phyloP scores from a whole-genome alignment of 345 rosid species.

The Corchorus capsularis region DNA sequence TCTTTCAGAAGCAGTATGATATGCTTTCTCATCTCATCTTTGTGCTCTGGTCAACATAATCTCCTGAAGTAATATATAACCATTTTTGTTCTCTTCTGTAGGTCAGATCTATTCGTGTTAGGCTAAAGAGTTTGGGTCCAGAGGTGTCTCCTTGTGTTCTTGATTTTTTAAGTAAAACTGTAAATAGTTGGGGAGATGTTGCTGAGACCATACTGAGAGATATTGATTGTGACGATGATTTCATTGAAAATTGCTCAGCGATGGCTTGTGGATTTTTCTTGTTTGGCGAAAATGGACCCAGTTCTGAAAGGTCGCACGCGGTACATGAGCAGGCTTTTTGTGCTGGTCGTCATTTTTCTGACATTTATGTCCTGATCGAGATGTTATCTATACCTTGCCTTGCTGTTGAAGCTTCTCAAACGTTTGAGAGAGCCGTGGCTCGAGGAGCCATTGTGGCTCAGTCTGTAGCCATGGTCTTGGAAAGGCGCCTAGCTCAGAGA shows the following conservation, averaged over 20 bases:
- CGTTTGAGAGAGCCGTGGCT: slow-evolving; percentile 89
- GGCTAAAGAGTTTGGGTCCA: slow-evolving; percentile 77
- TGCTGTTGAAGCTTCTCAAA: slow-evolving; percentile 87
- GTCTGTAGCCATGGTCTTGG: slow-evolving; percentile 81
- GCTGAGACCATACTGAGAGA: slow-evolving; percentile 83
- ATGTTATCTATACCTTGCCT: slow-evolving; percentile 91
- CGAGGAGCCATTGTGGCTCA: slow-evolving; percentile 81
- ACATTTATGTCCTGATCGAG: slow-evolving; percentile 83
- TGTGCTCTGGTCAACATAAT: slow-evolving; percentile 6
- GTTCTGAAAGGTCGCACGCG: slow-evolving; percentile 51
- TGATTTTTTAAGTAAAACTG: slow-evolving; percentile 78
- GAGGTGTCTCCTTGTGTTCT: slow-evolving; percentile 85
- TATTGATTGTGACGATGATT: slow-evolving; percentile 74
- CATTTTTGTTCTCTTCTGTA: slow-evolving; percentile 35
- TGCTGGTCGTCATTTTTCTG: slow-evolving; percentile 63
- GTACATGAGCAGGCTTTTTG: slow-evolving; percentile 59
- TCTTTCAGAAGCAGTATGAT: slow-evolving; percentile 88
- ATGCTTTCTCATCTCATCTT: slow-evolving; percentile 18
- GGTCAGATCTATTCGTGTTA: slow-evolving; percentile 83
- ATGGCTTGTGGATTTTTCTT: slow-evolving; percentile 54
- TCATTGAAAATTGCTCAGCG: slow-evolving; percentile 46
- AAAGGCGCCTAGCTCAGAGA: slow-evolving; percentile 68
- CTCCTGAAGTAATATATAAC: slow-evolving; percentile 16
- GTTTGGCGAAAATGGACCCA: slow-evolving; percentile 65
- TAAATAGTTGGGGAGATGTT: slow-evolving; percentile 87